Evolutionary conservation across 2,329 filamentous ascomycete species (phyloP), one percentile per base, ranked within the genome.

Genomic region (Blumeria hordei): DNA sequence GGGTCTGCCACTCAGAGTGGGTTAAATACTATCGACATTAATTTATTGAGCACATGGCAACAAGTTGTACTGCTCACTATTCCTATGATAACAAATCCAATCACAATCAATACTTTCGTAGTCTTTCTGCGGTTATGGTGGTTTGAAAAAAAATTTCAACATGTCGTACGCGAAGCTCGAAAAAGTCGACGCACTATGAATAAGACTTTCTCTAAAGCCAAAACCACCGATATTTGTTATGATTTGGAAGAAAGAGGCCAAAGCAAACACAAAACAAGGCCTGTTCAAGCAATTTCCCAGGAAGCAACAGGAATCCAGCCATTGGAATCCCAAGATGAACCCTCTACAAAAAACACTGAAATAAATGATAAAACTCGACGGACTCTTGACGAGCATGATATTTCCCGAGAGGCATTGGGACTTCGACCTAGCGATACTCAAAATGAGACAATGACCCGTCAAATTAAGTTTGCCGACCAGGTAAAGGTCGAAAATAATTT

Each of bases 71-170:
- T 93, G 32, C 88, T 83, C 62, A 62, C 88, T 6, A 72, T 85
- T 43, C 72, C 82, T 3, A 81, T 87, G 72, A 62, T 86, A 11
- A 80, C 82, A 32, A 94, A 87, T 53, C 88, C 88, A 0, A 92
- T 94, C 58, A 81, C 84, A 50, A 81, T 94, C 62, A 80, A 94
- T 64, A 78, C 84, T 1, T 83, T 78, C 47, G 87, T 98, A 47
- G 92, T 98, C 7, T 90, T 94, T 62, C 74, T 96, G 12, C 83
- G 92, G 32, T 72, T 98, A 1, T 95, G 94, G 69, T 98, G 90
- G 90, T 98, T 98, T 65, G 88, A 98, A 68, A 94, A 93, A 68
- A 79, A 88, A 7, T 96, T 98, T 65, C 84, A 94, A 65, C 75
- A 85, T 62, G 77, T 94, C 59, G 88, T 84, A 12, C 74, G 74